Conservation (phyloP, 495 filamentous ascomycete species). For the Penicillium daleae region DNA sequence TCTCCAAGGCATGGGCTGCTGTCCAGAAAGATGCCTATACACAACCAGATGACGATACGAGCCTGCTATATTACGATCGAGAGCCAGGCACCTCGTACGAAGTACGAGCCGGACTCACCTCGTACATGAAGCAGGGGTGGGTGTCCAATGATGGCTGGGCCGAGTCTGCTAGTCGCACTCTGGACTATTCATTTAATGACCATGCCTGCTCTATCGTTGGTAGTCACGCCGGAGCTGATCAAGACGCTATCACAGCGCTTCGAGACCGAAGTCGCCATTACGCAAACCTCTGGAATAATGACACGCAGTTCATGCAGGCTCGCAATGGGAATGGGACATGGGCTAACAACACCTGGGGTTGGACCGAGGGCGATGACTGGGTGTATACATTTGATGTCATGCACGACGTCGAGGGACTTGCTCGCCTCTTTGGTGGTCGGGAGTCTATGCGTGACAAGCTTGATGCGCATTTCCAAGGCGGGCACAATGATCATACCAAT, state of each 20-base stretch:
- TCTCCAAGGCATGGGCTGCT: constrained; percentile 27
- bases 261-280: constrained; percentile 26
- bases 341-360: constrained; percentile 31
- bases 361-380: constrained; percentile 37
- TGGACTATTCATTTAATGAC: constrained; percentile 36
- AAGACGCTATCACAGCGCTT: constrained; percentile 12
- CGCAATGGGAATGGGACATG: constrained; percentile 34
- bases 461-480: constrained; percentile 32
- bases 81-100: constrained; percentile 31
- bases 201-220: constrained; percentile 31
- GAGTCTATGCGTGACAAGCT: constrained; percentile 26
- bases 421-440: constrained; percentile 26
- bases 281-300: constrained; percentile 31
- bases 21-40: constrained; percentile 32
- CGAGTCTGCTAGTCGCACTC: constrained; percentile 31
- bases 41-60: constrained; percentile 26
- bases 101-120: constrained; percentile 29
- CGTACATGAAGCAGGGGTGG: constrained; percentile 35
- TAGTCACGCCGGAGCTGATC: constrained; percentile 17
- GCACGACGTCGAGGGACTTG: constrained; percentile 30
- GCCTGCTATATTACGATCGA: constrained; percentile 32
- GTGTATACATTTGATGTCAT: constrained; percentile 38
- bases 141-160: constrained; percentile 35
- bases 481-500: constrained; percentile 34
- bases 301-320: constrained; percentile 36